phyloP scores from a whole-genome alignment of 2,329 filamentous ascomycete species.

The Alternaria sp. region DNA sequence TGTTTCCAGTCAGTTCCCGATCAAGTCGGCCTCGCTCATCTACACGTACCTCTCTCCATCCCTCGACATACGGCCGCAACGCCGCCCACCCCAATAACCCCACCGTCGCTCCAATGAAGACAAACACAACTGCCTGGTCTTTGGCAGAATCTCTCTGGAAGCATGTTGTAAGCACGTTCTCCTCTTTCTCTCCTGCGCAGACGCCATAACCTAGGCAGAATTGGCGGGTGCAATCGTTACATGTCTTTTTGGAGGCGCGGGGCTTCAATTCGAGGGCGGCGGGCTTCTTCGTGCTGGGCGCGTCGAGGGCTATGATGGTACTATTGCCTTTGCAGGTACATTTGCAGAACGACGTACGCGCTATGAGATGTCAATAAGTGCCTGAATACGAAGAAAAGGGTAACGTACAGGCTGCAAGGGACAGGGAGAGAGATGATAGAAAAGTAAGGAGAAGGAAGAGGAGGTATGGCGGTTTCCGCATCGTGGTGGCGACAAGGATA shows the following conservation, averaged over 20 bases:
- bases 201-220: slow-evolving; percentile 69
- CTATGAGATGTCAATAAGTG: slow-evolving; percentile 31
- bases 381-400: not conserved
- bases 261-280: slow-evolving; percentile 20
- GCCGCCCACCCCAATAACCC: slow-evolving; percentile 66
- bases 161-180: slow-evolving; percentile 70
- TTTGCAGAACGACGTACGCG: slow-evolving; percentile 72
- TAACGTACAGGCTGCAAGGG: slow-evolving; percentile 53
- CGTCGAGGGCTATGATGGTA: slow-evolving; percentile 70
- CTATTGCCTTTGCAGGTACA: slow-evolving; percentile 72
- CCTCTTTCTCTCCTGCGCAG: slow-evolving; percentile 66
- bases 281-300: slow-evolving; percentile 43
- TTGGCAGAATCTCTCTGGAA: slow-evolving; percentile 73
- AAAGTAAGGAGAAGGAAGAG: slow-evolving; percentile 36
- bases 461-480: slow-evolving; percentile 31
- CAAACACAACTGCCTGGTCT: slow-evolving; percentile 69
- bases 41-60: slow-evolving; percentile 59
- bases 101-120: slow-evolving; percentile 69
- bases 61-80: slow-evolving; percentile 64
- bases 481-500: slow-evolving; percentile 8
- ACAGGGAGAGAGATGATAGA: slow-evolving; percentile 45
- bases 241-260: slow-evolving; percentile 56
- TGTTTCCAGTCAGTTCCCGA: slow-evolving; percentile 25
- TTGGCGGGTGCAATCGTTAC: slow-evolving; percentile 71
- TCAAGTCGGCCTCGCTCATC: not conserved